Evolutionary conservation across 2,329 filamentous ascomycete genomes (phyloP), one percentile per base, ranked within the genome.

Genomic region (Neofusicoccum sp.): DNA sequence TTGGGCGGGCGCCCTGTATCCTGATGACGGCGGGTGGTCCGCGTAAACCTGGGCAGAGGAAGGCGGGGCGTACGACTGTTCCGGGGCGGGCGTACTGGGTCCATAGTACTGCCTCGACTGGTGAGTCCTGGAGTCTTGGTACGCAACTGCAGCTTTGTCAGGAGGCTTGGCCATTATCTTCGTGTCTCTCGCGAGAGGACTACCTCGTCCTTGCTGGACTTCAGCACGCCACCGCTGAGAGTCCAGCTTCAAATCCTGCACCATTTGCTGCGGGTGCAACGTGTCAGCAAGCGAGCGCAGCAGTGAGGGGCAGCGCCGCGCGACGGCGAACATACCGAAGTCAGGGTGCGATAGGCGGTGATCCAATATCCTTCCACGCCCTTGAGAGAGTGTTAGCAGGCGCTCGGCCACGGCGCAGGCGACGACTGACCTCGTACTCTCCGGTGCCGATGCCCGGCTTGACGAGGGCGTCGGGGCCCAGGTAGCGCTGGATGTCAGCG

Each of bases 401-500:
- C 22, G 14, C 6, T 36, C 47, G 33, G 33, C 62, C 45, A 33
- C 63, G 64, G 65, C 43, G 41, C 16, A 47, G 61, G 67, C 76
- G 37, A 45, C 36, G 39, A 37, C 61, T 58, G 50, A 81, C 79
- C 73, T 80, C 74, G 69, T 79, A 74, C 63, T 80, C 77, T 62
- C 76, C 78, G 64, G 72, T 79, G 68, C 79, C 79, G 52, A 72
- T 67, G 54, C 80, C 80, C 44, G 81, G 81, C 68, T 78, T 76
- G 48, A 82, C 79, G 63, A 80, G 79, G 54, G 81, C 81, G 74
- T 83, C 80, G 65, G 78, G 79, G 60, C 80, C 81, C 63, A 83
- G 71, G 68, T 82, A 83, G 69, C 80, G 77, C 72, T 82, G 80
- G 68, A 83, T 83, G 72, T 83, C 80, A 67, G 80, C 79, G 52